Conservation (phyloP, 2,329 filamentous ascomycete genomes). For the Diaporthe sp. region DNA sequence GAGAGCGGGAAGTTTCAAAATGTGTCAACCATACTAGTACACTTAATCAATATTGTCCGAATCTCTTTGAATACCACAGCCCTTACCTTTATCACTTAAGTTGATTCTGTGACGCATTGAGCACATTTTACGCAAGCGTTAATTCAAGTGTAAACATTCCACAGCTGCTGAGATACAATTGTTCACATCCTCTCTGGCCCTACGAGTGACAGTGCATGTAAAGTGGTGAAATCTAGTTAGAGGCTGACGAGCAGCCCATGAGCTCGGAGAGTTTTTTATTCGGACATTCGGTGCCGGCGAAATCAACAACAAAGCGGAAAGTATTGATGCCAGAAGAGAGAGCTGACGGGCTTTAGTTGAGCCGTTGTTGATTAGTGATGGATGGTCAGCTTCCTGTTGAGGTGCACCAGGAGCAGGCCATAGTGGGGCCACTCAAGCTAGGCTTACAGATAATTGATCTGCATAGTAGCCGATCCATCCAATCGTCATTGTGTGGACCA, state of each 20-base stretch:
- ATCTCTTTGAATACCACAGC: too few relatives aligned
- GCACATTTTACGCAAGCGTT: too few relatives aligned
- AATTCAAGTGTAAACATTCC: too few relatives aligned
- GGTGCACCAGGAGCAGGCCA: background rate
- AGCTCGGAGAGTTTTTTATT: slow-evolving; percentile 4
- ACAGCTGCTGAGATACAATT: background rate
- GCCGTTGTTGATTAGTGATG: background rate
- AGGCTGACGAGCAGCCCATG: background rate
- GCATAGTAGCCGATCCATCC: background rate
- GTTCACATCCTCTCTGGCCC: too few relatives aligned
- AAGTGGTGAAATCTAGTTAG: background rate
- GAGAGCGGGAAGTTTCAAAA: too few relatives aligned
- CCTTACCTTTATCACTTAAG: too few relatives aligned
- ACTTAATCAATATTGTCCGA: too few relatives aligned
- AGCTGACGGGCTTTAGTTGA: background rate
- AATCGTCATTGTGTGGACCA: background rate
- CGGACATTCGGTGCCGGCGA: background rate
- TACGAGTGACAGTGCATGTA: background rate
- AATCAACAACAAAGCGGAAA: background rate
- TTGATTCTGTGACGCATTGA: too few relatives aligned
- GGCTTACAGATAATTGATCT: background rate
- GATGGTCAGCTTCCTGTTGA: background rate
- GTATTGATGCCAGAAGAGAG: background rate
- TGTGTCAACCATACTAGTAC: too few relatives aligned
- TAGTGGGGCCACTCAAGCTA: background rate